Conservation (phyloP, 148 eudicot genomes). For the Fagopyrum tataricum region DNA sequence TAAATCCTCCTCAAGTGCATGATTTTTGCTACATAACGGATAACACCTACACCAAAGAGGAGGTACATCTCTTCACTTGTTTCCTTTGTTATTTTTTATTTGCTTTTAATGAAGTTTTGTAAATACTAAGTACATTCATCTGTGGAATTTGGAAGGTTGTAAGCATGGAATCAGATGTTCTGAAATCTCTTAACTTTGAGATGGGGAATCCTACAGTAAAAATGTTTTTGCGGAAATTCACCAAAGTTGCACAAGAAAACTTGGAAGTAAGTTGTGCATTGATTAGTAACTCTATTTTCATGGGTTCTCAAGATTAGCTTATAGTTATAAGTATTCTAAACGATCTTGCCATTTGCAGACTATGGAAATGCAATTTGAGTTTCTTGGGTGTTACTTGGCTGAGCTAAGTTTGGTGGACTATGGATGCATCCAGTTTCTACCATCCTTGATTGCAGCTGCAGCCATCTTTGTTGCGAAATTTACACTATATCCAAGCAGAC, state of each 20-base stretch:
- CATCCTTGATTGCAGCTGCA: slow-evolving; percentile 58
- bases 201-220: slow-evolving; percentile 12
- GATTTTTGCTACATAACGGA: slow-evolving; percentile 90
- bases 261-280: too few species aligned
- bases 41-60: slow-evolving; percentile 82
- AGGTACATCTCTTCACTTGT: slow-evolving; percentile 29
- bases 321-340: not conserved
- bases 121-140: not conserved
- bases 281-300: not conserved
- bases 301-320: not conserved
- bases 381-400: slow-evolving; percentile 40
- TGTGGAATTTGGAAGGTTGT: not conserved
- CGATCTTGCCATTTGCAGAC: slow-evolving; percentile 36
- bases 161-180: not conserved
- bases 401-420: slow-evolving; percentile 52
- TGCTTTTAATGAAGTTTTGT: too few species aligned
- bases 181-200: slow-evolving; percentile 26
- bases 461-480: slow-evolving; percentile 46
- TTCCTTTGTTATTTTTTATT: not conserved
- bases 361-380: slow-evolving; percentile 33
- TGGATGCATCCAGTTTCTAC: slow-evolving; percentile 38
- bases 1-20: slow-evolving; percentile 73
- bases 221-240: not conserved
- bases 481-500: slow-evolving; percentile 31
- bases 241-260: too few species aligned